Conservation (phyloP, 352 stramenopile species). For the Aphanomyces cochlioides region DNA sequence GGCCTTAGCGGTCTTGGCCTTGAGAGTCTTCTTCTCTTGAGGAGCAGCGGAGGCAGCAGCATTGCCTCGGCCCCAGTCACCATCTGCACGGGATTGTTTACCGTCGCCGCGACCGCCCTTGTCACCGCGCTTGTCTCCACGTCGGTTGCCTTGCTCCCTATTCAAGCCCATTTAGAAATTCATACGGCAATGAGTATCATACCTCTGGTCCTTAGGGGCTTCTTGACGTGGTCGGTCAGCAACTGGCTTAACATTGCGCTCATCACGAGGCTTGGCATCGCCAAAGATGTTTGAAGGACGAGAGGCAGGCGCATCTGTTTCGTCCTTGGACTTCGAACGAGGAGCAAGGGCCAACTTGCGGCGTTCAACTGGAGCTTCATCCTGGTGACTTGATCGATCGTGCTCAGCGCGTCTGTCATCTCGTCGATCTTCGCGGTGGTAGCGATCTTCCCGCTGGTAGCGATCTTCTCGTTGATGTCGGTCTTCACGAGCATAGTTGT, state of each 20-base stretch:
- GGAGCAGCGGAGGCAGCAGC: neutral
- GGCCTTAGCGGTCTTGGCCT: slow-evolving; percentile 34
- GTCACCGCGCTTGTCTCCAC: slow-evolving; percentile 15
- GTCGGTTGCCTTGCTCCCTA: neutral
- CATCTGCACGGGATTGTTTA: slow-evolving; percentile 18
- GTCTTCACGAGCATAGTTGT: slow-evolving; percentile 39
- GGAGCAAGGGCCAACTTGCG: slow-evolving; percentile 57
- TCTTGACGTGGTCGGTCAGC: slow-evolving; percentile 4
- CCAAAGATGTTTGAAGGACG: slow-evolving; percentile 71
- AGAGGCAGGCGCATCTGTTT: slow-evolving; percentile 33
- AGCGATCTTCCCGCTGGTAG: slow-evolving; percentile 20
- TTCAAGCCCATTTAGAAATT: neutral
- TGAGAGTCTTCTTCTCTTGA: slow-evolving; percentile 34
- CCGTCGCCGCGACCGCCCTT: slow-evolving; percentile 18
- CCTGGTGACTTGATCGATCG: too few species aligned
- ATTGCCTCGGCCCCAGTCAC: slow-evolving; percentile 20
- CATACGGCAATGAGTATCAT: too few species aligned
- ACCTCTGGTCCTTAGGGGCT: neutral
- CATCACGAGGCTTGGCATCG: slow-evolving; percentile 80
- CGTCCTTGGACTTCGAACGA: slow-evolving; percentile 45
- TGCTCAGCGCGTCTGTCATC: neutral
- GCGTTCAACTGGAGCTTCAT: slow-evolving; percentile 40
- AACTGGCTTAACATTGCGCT: slow-evolving; percentile 49
- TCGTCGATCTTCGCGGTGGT: slow-evolving; percentile 14
- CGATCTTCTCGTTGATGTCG: slow-evolving; percentile 33